Base-by-base conservation (phyloP, 177 flowering plant genomes). In the Telopea speciosissima region DNA sequence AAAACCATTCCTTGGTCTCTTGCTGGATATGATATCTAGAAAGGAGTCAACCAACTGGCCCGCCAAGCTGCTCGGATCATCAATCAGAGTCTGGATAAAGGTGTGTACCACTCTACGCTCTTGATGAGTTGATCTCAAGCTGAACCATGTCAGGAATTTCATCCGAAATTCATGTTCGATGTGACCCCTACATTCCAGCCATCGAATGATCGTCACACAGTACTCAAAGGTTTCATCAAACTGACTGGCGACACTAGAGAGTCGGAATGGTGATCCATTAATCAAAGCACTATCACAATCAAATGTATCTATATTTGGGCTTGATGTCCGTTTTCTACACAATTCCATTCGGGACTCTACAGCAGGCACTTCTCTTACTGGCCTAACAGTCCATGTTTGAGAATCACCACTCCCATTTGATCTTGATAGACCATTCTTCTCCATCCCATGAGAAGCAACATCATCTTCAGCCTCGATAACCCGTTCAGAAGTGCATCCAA, bases 1-100 rank as follows among this genome's bases (percentile, higher is more conserved):
- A 81, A 86, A 86, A 73, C 97, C 91, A 63, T 85, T 85, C 45
- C 86, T 80, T 0, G 82, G 87, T 83, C 81, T 85, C 84, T 91
- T 91, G 85, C 75, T 71, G 63, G 93, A 85, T 67, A 89, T 68
- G 24, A 91, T 85, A 44, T 90, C 97, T 26, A 87, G 81, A 80
- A 96, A 96, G 0, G 98, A 87, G 75, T 96, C 91, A 59, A 90
- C 82, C 80, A 96, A 77, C 80, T 96, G 99, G 59, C 87, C 98
- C 8, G 97, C 98, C 85, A 96, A 84, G 83, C 93, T 88, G 72
- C 82, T 81, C n/a, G 98, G 99, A 69, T 96, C 99, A 68, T 96
- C 97, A 62, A 83, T 80, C 65, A 93, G 76, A 25, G 97, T 87
- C 28, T 83, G 87, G 61, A 96, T 89, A 76, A 86, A 96, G 13